Evolutionary conservation across 2,329 filamentous ascomycete genomes (phyloP).

Genomic region (Microdochium paspali): DNA sequence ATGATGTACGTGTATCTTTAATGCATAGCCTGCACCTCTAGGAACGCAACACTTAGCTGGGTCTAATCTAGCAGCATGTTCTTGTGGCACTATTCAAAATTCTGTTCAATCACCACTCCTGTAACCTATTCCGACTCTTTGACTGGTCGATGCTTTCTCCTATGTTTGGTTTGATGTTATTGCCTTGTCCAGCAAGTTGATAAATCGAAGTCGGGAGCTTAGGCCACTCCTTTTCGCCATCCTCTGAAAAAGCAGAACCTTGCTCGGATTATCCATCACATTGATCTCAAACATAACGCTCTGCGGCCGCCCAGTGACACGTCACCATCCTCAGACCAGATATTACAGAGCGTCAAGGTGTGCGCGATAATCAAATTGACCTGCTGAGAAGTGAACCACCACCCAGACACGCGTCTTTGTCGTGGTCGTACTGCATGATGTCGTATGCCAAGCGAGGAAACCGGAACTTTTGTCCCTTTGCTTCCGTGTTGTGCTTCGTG

Average conservation of each 20-base stretch:
- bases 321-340: constrained; percentile 12
- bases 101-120: too few species aligned
- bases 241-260: constrained; percentile 15
- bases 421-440: constrained; percentile 26
- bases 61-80: too few species aligned
- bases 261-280: constrained; percentile 14
- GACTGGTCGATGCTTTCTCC: too few species aligned
- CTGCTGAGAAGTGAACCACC: constrained; percentile 28
- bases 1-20: too few species aligned
- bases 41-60: too few species aligned
- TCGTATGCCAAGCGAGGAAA: constrained; percentile 22
- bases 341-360: constrained; percentile 14
- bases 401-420: constrained; percentile 28
- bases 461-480: constrained; percentile 16
- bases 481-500: constrained; percentile 9
- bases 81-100: too few species aligned
- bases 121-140: too few species aligned
- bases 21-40: too few species aligned
- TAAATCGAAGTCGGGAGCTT: too few species aligned
- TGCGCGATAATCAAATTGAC: constrained; percentile 23
- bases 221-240: constrained; percentile 1
- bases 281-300: constrained; percentile 17
- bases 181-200: too few species aligned
- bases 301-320: constrained; percentile 8
- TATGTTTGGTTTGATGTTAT: too few species aligned